Evolutionary conservation across 768 basidiomycete species (phyloP).

Genomic region (Macrolepiota dolichaula): DNA sequence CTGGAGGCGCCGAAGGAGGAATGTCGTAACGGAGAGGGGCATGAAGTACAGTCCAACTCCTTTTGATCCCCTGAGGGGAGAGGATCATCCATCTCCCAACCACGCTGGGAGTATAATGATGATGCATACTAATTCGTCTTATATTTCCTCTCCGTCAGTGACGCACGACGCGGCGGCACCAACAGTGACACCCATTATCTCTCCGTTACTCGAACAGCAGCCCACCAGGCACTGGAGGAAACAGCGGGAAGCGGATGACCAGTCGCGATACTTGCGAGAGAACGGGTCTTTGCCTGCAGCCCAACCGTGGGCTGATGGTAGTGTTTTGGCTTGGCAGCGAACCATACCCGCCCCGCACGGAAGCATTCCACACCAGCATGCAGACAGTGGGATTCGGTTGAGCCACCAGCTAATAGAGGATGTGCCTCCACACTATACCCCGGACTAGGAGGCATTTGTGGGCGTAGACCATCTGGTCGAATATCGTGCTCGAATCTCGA

Average conservation of each 20-base stretch:
- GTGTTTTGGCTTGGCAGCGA: background rate
- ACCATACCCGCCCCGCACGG: background rate
- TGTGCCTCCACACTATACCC: background rate
- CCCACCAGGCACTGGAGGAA: background rate
- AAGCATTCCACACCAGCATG: background rate
- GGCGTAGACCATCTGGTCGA: background rate
- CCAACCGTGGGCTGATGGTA: background rate
- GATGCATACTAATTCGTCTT: background rate
- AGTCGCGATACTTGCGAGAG: background rate
- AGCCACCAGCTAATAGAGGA: background rate
- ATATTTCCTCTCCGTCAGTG: background rate
- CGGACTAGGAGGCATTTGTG: background rate
- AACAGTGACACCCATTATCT: background rate
- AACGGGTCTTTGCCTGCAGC: background rate
- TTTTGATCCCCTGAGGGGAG: background rate
- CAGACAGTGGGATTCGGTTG: constrained; percentile 3
- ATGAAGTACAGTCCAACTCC: background rate
- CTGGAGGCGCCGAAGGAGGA: constrained; percentile 13
- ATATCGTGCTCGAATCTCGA: background rate
- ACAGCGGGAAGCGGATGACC: background rate
- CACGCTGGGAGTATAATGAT: background rate
- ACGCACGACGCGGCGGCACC: background rate
- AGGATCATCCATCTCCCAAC: background rate
- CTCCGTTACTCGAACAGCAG: background rate
- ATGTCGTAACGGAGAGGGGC: background rate